Base-by-base conservation (phyloP, 2,329 filamentous ascomycete genomes). In the Talaromyces albobiverticillius region DNA sequence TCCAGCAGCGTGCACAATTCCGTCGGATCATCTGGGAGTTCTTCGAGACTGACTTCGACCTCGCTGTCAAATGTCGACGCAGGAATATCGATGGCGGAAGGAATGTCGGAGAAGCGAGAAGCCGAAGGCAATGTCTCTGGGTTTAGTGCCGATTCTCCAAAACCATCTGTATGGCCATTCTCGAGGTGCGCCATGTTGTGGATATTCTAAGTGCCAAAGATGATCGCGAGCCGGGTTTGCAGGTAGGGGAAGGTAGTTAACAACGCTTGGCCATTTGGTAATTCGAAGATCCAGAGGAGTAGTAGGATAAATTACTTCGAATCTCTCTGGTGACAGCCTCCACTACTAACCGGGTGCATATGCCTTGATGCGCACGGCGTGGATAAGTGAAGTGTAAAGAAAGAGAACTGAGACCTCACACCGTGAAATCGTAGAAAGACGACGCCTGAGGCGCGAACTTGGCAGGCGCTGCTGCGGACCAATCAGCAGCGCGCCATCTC, bases 1-100 rank as follows among this genome's bases (percentile, higher is more conserved):
- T 99, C 93, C 59, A 99, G 85, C 48, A 99, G 82, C 26, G 90
- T 94, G 71, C 94, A 99, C 4, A 99, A 82, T 76, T 99, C 94
- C 45, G 89, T 96, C 18, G 90, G 90, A 68, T 97, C 94, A 70
- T 97, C 94, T 57, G 92, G 84, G 36, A 96, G 85, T 60, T 93
- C 90, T 68, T 92, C 88, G 51, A 97, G 84, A 68, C 95, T 90
- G 65, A 99, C 90, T 76, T 97, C 94, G 71, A 99, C 94, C 63
- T 85, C 82, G 58, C 80, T 82, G 62, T 85, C 83, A 51, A 76
- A 75, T 56, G 78, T 83, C 51, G 78, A 80, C 54, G 86, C 81
- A 53, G 83, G 83, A 64, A 87, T 85, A 64, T 85, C 83, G 65
- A 87, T 83, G 54, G 80, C 78, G 49, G 79, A 77, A 36, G 83